These are phyloP conservation scores for Candida cerambycidarum DNA, from an alignment of 805 yeast genomes.

Conservation along the genomic window DNA sequence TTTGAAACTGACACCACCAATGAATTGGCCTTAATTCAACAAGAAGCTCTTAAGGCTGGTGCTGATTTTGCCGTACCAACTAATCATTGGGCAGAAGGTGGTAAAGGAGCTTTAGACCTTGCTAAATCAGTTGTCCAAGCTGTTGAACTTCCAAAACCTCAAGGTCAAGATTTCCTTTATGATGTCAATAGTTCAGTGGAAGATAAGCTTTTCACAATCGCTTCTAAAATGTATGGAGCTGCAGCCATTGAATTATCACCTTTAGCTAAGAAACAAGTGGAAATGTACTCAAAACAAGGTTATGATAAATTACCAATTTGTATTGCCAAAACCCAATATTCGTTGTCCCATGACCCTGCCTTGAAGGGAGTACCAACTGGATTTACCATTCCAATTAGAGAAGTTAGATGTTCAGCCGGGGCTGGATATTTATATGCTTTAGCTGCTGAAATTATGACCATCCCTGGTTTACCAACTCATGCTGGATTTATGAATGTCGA, in stretches of 20 bases:
- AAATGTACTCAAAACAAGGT: conserved; percentile 68
- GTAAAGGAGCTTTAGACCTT: conserved; percentile 79
- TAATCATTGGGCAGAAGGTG: conserved; percentile 96
- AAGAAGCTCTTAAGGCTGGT: conserved; percentile 86
- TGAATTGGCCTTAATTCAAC: conserved; percentile 77
- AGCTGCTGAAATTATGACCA: conserved; percentile 84
- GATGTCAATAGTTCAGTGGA: conserved; percentile 71
- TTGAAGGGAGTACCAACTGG: conserved; percentile 84
- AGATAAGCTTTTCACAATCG: conserved; percentile 76
- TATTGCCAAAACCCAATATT: conserved; percentile 84
- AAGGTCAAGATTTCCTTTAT: conserved; percentile 57
- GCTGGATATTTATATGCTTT: conserved; percentile 83
- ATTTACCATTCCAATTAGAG: conserved; percentile 78
- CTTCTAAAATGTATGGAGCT: conserved; percentile 79
- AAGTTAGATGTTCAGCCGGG: conserved; percentile 74
- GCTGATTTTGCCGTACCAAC: conserved; percentile 89
- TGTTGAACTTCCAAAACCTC: conserved; percentile 43
- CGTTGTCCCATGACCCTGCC: conserved; percentile 78
- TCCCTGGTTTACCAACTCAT: conserved; percentile 83
- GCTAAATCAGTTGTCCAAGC: conserved; percentile 84
- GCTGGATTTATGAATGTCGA: conserved; percentile 87
- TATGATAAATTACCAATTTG: conserved; percentile 78
- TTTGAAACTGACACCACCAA: conserved; percentile 79
- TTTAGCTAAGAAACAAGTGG: conserved; percentile 68
- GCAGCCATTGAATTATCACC: conserved; percentile 66